These are phyloP conservation scores for Botryosphaeria agaves DNA, from an alignment of 2,329 filamentous ascomycete species.

Conservation along the genomic window DNA sequence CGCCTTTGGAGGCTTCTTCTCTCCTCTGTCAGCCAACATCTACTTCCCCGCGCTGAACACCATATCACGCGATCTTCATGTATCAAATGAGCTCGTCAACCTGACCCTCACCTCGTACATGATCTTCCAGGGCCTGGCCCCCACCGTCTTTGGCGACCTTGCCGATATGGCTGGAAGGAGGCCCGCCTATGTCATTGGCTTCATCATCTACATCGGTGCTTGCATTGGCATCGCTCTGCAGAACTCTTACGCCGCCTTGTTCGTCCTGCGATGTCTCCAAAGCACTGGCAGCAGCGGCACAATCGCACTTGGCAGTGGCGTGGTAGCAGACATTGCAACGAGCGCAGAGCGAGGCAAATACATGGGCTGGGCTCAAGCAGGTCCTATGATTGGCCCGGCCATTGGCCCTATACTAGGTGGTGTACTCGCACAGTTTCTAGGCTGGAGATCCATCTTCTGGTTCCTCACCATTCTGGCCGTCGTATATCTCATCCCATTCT, in stretches of 20 bases:
- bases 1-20: constrained; percentile 33
- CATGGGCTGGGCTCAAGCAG: constrained; percentile 14
- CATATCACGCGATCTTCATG: constrained; percentile 14
- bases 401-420: constrained; percentile 18
- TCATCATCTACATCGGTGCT: constrained; percentile 15
- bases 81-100: constrained; percentile 12
- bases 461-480: constrained; percentile 22
- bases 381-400: constrained; percentile 7
- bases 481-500: constrained; percentile 14
- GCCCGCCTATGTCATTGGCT: constrained; percentile 11
- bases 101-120: constrained; percentile 31
- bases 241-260: constrained; percentile 14
- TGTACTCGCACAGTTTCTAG: constrained; percentile 15
- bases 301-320: constrained; percentile 17
- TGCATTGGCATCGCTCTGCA: constrained; percentile 18
- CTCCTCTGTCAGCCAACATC: constrained; percentile 33
- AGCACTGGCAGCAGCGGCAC: constrained; percentile 21
- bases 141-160: constrained; percentile 6
- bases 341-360: constrained; percentile 16
- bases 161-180: constrained; percentile 6
- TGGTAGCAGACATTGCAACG: constrained; percentile 19
- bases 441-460: constrained; percentile 23
- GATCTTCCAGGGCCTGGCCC: constrained; percentile 13
- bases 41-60: constrained; percentile 29
- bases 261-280: constrained; percentile 18